A percentile compares a stretch with the other conserved stretches of the same genome.
These are phyloP conservation scores for Elaeagnus macrophylla DNA, from an alignment of 306 rosid species.

Conservation along the genomic window DNA sequence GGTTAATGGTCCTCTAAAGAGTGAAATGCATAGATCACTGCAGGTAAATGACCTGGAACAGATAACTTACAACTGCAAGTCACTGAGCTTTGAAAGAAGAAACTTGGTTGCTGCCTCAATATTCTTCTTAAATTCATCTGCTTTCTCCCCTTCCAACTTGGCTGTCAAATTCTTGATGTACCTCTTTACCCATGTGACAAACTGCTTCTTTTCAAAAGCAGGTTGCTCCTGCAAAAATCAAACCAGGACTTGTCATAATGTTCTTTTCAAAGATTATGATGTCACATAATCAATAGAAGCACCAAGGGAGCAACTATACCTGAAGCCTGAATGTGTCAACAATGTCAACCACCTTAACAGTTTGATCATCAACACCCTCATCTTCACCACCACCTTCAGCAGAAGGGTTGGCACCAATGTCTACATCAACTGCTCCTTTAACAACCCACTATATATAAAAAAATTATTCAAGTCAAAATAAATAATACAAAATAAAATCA, in stretches of 20 bases:
- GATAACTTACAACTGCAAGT: slow-evolving; percentile 65
- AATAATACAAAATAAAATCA: neutral
- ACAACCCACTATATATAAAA: slow-evolving; percentile 70
- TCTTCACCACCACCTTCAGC: slow-evolving; percentile 71
- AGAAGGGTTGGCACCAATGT: slow-evolving; percentile 95
- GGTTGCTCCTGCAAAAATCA: slow-evolving; percentile 66
- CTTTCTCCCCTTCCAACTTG: slow-evolving; percentile 42
- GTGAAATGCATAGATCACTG: neutral
- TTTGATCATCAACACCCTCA: slow-evolving; percentile 78
- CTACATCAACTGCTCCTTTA: slow-evolving; percentile 59
- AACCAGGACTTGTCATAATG: neutral
- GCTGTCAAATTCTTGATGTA: slow-evolving; percentile 57
- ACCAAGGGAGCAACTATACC: slow-evolving; percentile 21
- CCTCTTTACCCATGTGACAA: slow-evolving; percentile 49
- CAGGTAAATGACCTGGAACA: neutral
- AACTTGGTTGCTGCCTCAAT: slow-evolving; percentile 72
- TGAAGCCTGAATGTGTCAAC: slow-evolving; percentile 69
- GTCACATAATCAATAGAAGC: neutral
- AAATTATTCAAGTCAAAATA: neutral
- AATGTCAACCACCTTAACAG: slow-evolving; percentile 60
- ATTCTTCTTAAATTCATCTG: slow-evolving; percentile 45
- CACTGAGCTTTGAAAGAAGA: slow-evolving; percentile 52
- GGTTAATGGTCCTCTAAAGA: neutral
- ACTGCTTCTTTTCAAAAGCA: slow-evolving; percentile 63
- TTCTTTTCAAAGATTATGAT: neutral